phyloP scores from a whole-genome alignment of 768 basidiomycete genomes.

The Boletus tylopilopsis region DNA sequence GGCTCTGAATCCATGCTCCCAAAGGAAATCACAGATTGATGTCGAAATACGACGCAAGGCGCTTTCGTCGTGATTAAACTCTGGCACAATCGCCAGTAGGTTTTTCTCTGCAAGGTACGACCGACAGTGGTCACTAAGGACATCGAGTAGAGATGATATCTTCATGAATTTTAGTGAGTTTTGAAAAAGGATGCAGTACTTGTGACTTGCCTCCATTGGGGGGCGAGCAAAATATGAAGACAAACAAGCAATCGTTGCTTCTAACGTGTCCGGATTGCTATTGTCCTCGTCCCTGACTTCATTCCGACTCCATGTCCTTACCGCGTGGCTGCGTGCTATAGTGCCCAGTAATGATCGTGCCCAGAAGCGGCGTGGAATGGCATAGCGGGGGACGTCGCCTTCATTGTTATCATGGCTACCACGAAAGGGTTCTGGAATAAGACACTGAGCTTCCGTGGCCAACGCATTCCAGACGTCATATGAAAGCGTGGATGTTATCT shows the following conservation, averaged over 20 bases:
- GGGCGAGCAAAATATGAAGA: conserved; percentile 51
- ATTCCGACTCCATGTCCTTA: conserved; percentile 36
- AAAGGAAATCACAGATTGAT: conserved; percentile 50
- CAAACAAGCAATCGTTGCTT: conserved; percentile 44
- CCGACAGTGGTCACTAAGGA: conserved; percentile 39
- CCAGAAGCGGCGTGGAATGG: conserved; percentile 49
- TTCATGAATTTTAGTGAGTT: conserved; percentile 17
- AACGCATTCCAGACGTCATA: conserved; percentile 58
- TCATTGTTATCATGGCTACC: conserved; percentile 12
- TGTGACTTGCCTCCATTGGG: conserved; percentile 37
- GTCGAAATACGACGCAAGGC: conserved; percentile 31
- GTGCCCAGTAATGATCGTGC: conserved; percentile 41
- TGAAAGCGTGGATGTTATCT: conserved; percentile 37
- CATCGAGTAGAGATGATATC: conserved; percentile 40
- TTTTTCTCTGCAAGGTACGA: conserved; percentile 31
- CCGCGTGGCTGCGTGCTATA: conserved; percentile 41
- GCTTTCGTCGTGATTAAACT: conserved; percentile 32
- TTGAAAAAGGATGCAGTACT: not conserved
- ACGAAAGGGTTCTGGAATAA: conserved; percentile 32
- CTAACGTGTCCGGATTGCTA: conserved; percentile 32
- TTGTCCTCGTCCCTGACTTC: conserved; percentile 6
- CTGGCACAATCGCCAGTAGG: conserved; percentile 27
- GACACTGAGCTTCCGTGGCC: conserved; percentile 35
- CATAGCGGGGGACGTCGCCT: conserved; percentile 20
- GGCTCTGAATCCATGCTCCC: conserved; percentile 43